phyloP scores from a whole-genome alignment of 225 moss, liverwort and hornwort species.

The Pleurozium schreberi region DNA sequence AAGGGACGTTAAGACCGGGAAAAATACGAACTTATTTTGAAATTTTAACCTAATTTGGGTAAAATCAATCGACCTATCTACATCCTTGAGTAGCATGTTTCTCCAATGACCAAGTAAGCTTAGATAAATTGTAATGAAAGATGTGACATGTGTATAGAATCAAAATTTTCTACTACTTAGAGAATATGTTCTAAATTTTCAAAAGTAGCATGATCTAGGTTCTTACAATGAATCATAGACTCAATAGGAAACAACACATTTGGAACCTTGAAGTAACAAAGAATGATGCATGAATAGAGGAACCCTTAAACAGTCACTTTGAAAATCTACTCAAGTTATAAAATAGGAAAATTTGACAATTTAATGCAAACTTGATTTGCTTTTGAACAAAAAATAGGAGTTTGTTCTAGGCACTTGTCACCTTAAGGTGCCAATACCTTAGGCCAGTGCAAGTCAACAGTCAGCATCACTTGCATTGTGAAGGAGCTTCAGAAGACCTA shows the following conservation, averaged over 20 bases:
- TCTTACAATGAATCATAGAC: background rate
- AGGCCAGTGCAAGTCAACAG: background rate
- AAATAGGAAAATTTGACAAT: background rate
- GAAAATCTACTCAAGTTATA: background rate
- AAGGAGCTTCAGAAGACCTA: background rate
- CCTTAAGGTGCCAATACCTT: background rate
- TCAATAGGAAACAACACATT: background rate
- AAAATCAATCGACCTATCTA: background rate
- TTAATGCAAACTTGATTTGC: background rate
- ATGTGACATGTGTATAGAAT: background rate
- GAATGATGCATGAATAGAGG: background rate
- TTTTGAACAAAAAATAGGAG: background rate
- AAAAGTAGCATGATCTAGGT: background rate
- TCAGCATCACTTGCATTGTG: background rate
- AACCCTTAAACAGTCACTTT: background rate
- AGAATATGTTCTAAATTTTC: background rate
- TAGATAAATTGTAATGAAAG: background rate
- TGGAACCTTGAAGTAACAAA: background rate
- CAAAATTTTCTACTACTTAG: rapidly evolving
- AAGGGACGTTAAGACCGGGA: background rate
- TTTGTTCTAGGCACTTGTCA: background rate
- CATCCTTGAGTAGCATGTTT: background rate
- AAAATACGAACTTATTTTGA: background rate
- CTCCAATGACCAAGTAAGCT: background rate
- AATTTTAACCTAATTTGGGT: background rate